These are phyloP conservation scores for Polygonum aviculare DNA, from an alignment of 148 eudicot genomes.

Conservation along the genomic window DNA sequence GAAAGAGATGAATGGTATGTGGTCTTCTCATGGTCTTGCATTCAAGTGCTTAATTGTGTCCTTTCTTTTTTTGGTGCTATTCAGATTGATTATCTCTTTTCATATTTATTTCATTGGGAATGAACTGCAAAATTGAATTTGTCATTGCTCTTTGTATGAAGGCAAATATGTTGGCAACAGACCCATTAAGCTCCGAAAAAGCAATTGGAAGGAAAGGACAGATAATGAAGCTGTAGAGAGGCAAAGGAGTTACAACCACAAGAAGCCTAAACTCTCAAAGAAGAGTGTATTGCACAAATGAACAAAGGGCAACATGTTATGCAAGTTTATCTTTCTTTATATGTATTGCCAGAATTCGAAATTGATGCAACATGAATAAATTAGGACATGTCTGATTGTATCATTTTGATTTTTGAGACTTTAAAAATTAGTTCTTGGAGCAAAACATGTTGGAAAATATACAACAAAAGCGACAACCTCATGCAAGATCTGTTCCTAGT, in stretches of 20 bases:
- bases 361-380: conserved; percentile 1
- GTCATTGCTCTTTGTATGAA: conserved; percentile 12
- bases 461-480: no score
- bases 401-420: neutral
- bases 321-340: neutral
- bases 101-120: neutral
- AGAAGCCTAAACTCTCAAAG: conserved; percentile 50
- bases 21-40: neutral
- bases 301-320: neutral
- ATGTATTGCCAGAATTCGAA: neutral
- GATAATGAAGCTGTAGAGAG: conserved; percentile 69
- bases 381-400: neutral
- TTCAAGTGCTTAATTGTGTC: neutral
- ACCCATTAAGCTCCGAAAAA: conserved; percentile 87
- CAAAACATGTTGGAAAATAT: no score
- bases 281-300: conserved; percentile 81
- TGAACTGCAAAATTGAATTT: neutral
- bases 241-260: conserved; percentile 63
- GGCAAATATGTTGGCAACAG: conserved; percentile 98
- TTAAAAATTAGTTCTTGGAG: neutral
- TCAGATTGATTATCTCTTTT: neutral
- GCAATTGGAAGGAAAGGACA: conserved; percentile 94
- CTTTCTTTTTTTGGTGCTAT: neutral
- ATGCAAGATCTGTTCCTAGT: no score
- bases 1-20: conserved; percentile 88